phyloP scores from a whole-genome alignment of 176 grass and related monocot species.

The Carex parvula region DNA sequence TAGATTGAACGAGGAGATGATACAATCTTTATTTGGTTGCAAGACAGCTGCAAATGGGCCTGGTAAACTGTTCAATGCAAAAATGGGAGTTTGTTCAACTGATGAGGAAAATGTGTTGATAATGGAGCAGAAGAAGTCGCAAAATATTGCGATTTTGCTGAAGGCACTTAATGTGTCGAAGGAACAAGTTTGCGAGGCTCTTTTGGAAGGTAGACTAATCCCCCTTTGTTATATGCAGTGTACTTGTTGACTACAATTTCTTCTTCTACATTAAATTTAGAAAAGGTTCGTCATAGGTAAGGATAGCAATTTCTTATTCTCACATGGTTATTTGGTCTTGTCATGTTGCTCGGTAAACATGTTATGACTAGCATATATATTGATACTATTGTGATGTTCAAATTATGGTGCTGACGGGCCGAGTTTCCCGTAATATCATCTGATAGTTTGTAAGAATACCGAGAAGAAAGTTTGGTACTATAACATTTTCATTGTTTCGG shows the following conservation, averaged over 20 bases:
- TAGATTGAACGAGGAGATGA: conserved; percentile 73
- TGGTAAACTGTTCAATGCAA: background rate
- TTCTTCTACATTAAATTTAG: background rate
- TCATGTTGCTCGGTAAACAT: background rate
- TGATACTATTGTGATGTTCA: background rate
- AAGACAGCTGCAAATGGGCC: background rate
- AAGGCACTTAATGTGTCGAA: conserved; percentile 49
- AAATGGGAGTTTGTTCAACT: conserved; percentile 3
- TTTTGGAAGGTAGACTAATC: conserved; percentile 52
- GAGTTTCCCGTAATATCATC: background rate
- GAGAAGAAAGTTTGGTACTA: background rate
- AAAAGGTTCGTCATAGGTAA: background rate
- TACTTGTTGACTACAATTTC: background rate
- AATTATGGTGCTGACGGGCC: background rate
- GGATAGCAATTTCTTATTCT: background rate
- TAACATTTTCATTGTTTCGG: background rate
- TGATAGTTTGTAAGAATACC: background rate
- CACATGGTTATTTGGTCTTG: background rate
- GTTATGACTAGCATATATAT: background rate
- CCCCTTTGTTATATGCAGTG: background rate
- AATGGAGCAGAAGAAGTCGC: conserved; percentile 46
- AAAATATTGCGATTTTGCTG: conserved; percentile 53
- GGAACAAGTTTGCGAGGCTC: conserved; percentile 53
- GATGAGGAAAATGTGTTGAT: conserved; percentile 41
- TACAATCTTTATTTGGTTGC: conserved; percentile 47